These are phyloP conservation scores for Citrullus mucosospermus DNA, from an alignment of 306 rosid genomes.

Conservation along the genomic window DNA sequence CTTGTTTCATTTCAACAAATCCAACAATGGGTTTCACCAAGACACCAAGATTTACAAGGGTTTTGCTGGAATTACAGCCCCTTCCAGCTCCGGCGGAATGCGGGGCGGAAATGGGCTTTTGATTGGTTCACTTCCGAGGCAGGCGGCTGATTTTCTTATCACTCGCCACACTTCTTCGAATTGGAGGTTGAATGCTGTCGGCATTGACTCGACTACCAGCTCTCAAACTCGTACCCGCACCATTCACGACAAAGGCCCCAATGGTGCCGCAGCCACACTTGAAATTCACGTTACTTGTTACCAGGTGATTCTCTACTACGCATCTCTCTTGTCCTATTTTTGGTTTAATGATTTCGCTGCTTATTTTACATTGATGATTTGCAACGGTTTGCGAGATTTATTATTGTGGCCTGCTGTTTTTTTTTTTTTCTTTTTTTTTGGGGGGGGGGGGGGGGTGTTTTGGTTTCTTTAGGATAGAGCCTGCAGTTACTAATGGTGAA, in stretches of 20 bases:
- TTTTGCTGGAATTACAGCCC: conserved; percentile 14
- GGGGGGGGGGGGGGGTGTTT: too few relatives aligned
- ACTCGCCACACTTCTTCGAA: conserved; percentile 9
- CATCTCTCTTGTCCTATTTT: background rate
- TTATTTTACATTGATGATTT: background rate
- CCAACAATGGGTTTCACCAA: conserved; percentile 4
- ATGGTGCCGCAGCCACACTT: conserved; percentile 22
- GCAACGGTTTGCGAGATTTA: background rate
- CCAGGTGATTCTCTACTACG: conserved; percentile 42
- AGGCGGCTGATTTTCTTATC: conserved; percentile 14
- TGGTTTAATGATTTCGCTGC: background rate
- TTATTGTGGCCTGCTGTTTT: too few relatives aligned
- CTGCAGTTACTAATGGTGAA: background rate
- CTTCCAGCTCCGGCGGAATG: conserved; percentile 11
- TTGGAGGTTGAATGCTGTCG: conserved; percentile 46
- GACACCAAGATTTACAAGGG: conserved; percentile 18
- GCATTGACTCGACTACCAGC: background rate
- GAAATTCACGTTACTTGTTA: conserved; percentile 82
- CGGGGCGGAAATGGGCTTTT: conserved; percentile 22
- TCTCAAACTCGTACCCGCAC: conserved; percentile 21
- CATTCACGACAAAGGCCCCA: conserved; percentile 18
- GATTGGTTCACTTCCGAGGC: conserved; percentile 20
- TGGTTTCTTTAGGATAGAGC: too few relatives aligned
- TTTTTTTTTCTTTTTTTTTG: too few relatives aligned
- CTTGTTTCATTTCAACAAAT: conserved; percentile 11